Evolutionary conservation across 2,329 filamentous ascomycete species (phyloP).

Genomic region (Chaetomiaceae sp.): DNA sequence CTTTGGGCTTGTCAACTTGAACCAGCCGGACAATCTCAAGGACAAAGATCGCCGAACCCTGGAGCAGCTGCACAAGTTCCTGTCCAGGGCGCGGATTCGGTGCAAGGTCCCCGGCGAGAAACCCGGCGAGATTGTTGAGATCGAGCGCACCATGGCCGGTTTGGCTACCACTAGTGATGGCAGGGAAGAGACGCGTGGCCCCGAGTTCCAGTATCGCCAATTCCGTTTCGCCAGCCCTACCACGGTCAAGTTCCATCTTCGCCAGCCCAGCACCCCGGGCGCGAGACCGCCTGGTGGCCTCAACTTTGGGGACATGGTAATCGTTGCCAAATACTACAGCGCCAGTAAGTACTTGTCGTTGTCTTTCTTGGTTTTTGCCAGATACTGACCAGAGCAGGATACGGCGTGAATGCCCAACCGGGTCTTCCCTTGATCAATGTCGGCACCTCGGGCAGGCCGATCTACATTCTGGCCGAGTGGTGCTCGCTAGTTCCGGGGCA

Average conservation of each 20-base stretch:
- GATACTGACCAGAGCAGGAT: slow-evolving; percentile 29
- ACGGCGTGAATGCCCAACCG: slow-evolving; percentile 32
- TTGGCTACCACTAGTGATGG: slow-evolving; percentile 23
- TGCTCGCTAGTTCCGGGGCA: slow-evolving; percentile 63
- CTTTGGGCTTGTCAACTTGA: slow-evolving; percentile 9
- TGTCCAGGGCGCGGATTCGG: slow-evolving; percentile 37
- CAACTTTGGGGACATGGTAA: slow-evolving; percentile 26
- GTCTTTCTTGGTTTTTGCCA: not conserved
- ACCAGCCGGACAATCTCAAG: not conserved
- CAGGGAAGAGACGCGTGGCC: not conserved
- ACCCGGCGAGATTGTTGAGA: slow-evolving; percentile 29
- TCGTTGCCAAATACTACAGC: slow-evolving; percentile 43
- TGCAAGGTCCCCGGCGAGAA: slow-evolving; percentile 33
- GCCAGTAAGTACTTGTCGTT: slow-evolving; percentile 34
- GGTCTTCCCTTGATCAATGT: slow-evolving; percentile 62
- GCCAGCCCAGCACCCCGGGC: slow-evolving; percentile 21
- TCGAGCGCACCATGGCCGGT: slow-evolving; percentile 30
- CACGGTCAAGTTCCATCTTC: slow-evolving; percentile 31
- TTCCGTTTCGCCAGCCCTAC: slow-evolving; percentile 24
- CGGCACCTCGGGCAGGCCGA: slow-evolving; percentile 52
- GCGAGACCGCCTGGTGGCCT: slow-evolving; percentile 21
- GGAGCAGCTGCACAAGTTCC: slow-evolving; percentile 33
- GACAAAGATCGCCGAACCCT: slow-evolving; percentile 13
- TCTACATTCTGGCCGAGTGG: slow-evolving; percentile 63
- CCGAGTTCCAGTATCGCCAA: not conserved